Base-by-base conservation (phyloP, 495 filamentous ascomycete species). In the Penicillium macrosclerotiorum region DNA sequence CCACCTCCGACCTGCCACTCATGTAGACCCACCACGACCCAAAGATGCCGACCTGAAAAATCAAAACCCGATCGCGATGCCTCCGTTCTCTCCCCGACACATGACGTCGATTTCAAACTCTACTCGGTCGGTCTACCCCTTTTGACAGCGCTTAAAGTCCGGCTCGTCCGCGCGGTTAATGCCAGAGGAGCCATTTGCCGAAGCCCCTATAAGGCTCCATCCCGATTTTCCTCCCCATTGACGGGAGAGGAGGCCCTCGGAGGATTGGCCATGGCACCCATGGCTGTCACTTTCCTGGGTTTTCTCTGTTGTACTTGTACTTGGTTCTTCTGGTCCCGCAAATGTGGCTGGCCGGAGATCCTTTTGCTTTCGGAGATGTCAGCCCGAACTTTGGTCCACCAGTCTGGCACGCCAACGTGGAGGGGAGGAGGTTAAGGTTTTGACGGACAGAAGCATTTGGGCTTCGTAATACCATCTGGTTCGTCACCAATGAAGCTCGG, bases 141-240 rank as follows among this genome's bases (percentile, higher is more conserved):
- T 55, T 48, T 48, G 46, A 54, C 47, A 51, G 51, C 51, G 41
- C 42, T 49, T 59, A 49, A 29, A 45, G 43, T 55, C 51, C 13
- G 29, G 46, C 44, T 43, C 31, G 46, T 45, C 35, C 45, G 52
- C 49, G 49, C 47, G 52, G 48, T 48, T 52, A 52, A 16, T 33
- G 32, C 20, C 23, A 22, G 38, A 25, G 33, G 23, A 24, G 19
- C 5, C 9, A 43, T 31, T 17, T 39, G 20, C 42, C 32, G 45
- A 48, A 19, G 25, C 30, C 25, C 48, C 40, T 16, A 26, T 9
- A 45, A n/a, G n/a, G n/a, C n/a, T n/a, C n/a, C n/a, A n/a, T n/a
- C n/a, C n/a, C n/a, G n/a, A n/a, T n/a, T n/a, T n/a, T n/a, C n/a
- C n/a, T n/a, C n/a, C n/a, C n/a, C n/a, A n/a, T n/a, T n/a, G n/a